These are phyloP conservation scores for Populus davidiana DNA, from an alignment of 345 rosid genomes.

Conservation along the genomic window DNA sequence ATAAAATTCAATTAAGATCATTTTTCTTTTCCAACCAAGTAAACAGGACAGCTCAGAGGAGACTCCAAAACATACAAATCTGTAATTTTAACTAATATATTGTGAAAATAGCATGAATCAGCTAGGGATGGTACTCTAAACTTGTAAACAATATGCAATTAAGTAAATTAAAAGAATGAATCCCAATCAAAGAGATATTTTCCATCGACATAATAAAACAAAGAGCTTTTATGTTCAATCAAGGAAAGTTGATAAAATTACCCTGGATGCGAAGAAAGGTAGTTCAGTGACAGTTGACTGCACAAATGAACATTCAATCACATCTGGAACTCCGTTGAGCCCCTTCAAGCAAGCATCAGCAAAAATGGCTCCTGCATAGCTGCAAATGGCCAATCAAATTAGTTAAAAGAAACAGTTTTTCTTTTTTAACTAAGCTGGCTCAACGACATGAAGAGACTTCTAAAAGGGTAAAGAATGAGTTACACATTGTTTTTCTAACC, in stretches of 20 bases:
- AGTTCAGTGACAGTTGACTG: conserved; percentile 71
- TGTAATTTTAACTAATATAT: no score
- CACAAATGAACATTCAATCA: conserved; percentile 72
- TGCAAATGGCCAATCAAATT: conserved; percentile 23
- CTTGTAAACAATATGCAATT: background rate
- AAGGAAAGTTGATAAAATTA: conserved; percentile 18
- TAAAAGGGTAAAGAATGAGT: background rate
- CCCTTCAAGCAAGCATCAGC: conserved; percentile 88
- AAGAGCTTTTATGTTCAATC: background rate
- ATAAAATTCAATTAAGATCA: background rate
- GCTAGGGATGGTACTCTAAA: background rate
- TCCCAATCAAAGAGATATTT: background rate
- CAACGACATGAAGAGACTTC: background rate
- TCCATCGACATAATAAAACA: background rate
- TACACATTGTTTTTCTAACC: background rate
- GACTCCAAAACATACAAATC: background rate
- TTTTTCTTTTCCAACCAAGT: background rate
- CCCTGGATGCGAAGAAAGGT: conserved; percentile 87
- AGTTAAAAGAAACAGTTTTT: background rate
- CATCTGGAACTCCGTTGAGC: conserved; percentile 75
- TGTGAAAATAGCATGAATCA: background rate
- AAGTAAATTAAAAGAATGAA: background rate
- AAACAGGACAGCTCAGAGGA: background rate
- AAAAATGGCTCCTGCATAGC: conserved; percentile 85
- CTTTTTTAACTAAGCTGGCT: background rate